A percentile compares a stretch with the other conserved stretches of the same genome.
phyloP scores from a whole-genome alignment of 495 filamentous ascomycete genomes.

The Hypoxylon subgilvum region DNA sequence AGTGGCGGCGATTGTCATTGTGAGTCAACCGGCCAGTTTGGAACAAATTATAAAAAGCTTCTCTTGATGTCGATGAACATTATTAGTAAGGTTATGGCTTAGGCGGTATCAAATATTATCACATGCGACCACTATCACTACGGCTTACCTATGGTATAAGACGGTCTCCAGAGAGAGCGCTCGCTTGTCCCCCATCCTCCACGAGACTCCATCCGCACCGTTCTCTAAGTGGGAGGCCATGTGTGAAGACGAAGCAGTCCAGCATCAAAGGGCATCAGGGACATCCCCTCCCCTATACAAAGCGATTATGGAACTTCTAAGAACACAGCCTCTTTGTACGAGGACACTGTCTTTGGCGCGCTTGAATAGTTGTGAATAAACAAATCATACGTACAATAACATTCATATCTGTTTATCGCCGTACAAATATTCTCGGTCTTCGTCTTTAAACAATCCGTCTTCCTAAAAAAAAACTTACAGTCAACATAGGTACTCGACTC shows the following conservation, averaged over 20 bases:
- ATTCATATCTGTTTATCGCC: not conserved
- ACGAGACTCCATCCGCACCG: no score
- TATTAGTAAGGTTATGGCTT: no score
- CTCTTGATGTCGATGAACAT: no score
- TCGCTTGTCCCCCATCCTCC: no score
- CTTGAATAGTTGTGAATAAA: not conserved
- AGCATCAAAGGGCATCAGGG: not conserved
- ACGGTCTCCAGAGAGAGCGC: no score
- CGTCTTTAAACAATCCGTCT: not conserved
- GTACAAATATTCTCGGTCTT: conserved; percentile 11
- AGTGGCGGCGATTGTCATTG: not conserved
- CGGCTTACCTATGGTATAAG: no score
- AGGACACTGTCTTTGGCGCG: not conserved
- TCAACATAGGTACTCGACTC: not conserved
- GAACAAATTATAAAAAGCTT: not conserved
- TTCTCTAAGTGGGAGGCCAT: no score
- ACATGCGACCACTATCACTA: no score
- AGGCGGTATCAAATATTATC: no score
- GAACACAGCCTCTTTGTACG: conserved; percentile 13
- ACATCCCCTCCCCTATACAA: not conserved
- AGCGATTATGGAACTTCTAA: not conserved
- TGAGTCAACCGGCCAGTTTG: conserved; percentile 30
- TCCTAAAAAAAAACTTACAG: not conserved
- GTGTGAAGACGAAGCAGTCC: no score
- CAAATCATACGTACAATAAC: conserved; percentile 8